Evolutionary conservation across 371 early-diverging fungal species (phyloP).

Genomic region (Apophysomyces ossiformis): DNA sequence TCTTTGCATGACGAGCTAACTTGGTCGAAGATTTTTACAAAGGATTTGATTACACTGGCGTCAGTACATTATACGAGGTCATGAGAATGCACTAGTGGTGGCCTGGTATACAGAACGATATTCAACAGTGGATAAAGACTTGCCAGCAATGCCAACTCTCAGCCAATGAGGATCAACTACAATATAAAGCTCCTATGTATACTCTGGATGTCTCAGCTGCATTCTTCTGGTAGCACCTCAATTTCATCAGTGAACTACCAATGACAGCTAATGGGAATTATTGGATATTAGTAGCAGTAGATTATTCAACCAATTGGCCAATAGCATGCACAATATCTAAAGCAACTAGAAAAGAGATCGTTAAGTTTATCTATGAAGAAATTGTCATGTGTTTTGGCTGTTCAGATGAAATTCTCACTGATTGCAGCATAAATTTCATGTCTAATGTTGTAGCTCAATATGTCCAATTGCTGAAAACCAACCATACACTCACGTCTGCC

Average conservation of each 20-base stretch:
- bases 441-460: slow-evolving; percentile 11
- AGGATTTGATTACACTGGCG: slow-evolving; percentile 23
- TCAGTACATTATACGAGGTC: slow-evolving; percentile 18
- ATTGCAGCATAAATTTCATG: slow-evolving; percentile 10
- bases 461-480: background rate
- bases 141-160: slow-evolving; percentile 33
- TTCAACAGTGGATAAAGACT: slow-evolving; percentile 16
- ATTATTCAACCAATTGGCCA: slow-evolving; percentile 45
- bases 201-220: slow-evolving; percentile 7
- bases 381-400: slow-evolving; percentile 20
- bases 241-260: slow-evolving; percentile 30
- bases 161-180: background rate
- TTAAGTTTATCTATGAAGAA: slow-evolving; percentile 36
- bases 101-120: slow-evolving; percentile 26
- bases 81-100: slow-evolving; percentile 34
- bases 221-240: slow-evolving; percentile 32
- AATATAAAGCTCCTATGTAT: slow-evolving; percentile 21
- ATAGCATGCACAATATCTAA: slow-evolving; percentile 36
- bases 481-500: slow-evolving; percentile 11
- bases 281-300: slow-evolving; percentile 41
- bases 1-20: slow-evolving; percentile 18
- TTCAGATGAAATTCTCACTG: background rate
- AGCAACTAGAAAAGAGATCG: slow-evolving; percentile 34
- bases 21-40: slow-evolving; percentile 20
- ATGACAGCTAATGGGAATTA: slow-evolving; percentile 20